Percentiles rank a stretch among this genome's conserved stretches.
Evolutionary conservation across 257 asterid genomes (phyloP).

Genomic region (Capsicum baccatum): DNA sequence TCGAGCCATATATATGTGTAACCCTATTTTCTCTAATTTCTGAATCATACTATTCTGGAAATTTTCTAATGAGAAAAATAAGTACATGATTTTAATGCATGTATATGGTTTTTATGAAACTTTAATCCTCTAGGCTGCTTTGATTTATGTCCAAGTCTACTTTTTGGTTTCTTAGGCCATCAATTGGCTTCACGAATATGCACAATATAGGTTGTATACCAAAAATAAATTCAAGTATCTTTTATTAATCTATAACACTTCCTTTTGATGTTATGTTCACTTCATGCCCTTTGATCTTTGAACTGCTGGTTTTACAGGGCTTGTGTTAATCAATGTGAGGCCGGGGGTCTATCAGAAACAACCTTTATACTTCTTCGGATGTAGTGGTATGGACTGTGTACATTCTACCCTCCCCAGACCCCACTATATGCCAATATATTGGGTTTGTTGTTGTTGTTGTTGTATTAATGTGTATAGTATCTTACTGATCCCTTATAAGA

Average conservation of each 20-base stretch:
- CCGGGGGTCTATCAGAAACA: too few relatives aligned
- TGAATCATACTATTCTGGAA: background rate
- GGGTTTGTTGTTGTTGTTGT: too few relatives aligned
- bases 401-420: too few relatives aligned
- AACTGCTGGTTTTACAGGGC: conserved; percentile 53
- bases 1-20: background rate
- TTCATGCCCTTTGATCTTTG: conserved; percentile 26
- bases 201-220: background rate
- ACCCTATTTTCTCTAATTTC: conserved; percentile 16
- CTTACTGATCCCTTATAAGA: conserved; percentile 18
- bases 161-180: background rate
- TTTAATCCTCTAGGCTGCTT: background rate
- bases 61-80: background rate
- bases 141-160: background rate
- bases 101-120: background rate
- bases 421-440: too few relatives aligned
- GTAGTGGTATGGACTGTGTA: too few relatives aligned
- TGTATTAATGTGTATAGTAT: background rate
- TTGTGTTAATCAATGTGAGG: conserved; percentile 71
- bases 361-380: too few relatives aligned
- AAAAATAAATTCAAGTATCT: background rate
- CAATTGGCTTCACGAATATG: background rate
- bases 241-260: background rate
- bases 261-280: conserved; percentile 7
- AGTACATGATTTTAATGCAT: conserved; percentile 1